Evolutionary conservation across 1,284 basidiomycete genomes (phyloP).

Genomic region (Mycosarcoma maydis): DNA sequence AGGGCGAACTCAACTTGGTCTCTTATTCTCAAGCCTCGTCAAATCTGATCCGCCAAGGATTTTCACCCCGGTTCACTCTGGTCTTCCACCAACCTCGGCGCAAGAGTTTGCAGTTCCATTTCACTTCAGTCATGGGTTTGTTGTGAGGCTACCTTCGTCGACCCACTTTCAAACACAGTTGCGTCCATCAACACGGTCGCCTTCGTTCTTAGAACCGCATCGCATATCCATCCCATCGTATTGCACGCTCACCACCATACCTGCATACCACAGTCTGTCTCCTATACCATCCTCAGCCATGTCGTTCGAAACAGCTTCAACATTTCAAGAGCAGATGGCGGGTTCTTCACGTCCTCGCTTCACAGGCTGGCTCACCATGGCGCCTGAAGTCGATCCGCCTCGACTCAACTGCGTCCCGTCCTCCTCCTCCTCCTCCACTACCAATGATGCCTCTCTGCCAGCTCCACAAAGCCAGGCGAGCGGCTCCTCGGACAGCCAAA

Average conservation of each 20-base stretch:
- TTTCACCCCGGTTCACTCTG: no score
- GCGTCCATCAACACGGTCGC: neutral
- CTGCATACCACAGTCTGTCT: neutral
- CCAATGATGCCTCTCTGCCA: neutral
- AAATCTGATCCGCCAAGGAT: no score
- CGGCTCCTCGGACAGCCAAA: constrained; percentile 1
- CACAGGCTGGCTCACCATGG: constrained; percentile 59
- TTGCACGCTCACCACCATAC: neutral
- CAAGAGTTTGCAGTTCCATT: no score
- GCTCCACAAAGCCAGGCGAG: constrained; percentile 3
- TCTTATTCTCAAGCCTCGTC: neutral
- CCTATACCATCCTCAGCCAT: constrained; percentile 6
- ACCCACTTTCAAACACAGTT: neutral
- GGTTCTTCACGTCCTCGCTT: constrained; percentile 41
- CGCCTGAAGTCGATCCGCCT: constrained; percentile 39
- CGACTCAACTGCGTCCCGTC: constrained; percentile 1
- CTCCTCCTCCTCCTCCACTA: neutral
- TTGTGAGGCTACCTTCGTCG: neutral
- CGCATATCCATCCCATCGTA: neutral
- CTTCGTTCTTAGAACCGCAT: no score
- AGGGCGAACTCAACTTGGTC: neutral
- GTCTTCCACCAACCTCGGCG: no score
- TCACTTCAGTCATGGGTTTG: neutral
- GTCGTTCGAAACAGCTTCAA: constrained; percentile 15
- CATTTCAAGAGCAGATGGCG: constrained; percentile 38